A percentile compares a stretch with the other conserved stretches of the same genome.
Conservation (phyloP, 805 yeast genomes). For the Sugiyamaella lignohabitans region DNA sequence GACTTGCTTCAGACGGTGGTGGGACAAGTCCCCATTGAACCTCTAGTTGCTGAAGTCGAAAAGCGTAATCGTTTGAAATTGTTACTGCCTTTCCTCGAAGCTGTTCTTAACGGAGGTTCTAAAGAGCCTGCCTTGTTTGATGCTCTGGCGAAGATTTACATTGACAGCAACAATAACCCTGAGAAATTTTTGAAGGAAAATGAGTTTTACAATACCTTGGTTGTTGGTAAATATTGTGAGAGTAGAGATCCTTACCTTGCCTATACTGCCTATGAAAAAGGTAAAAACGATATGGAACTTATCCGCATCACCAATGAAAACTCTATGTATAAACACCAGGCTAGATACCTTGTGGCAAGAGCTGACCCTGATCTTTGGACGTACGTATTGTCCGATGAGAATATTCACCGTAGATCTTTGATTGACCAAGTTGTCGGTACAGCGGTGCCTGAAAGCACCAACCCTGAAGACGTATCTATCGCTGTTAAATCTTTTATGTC, state of each 20-base stretch:
- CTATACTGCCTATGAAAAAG: constrained; percentile 94
- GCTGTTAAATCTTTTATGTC: constrained; percentile 96
- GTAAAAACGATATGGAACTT: constrained; percentile 83
- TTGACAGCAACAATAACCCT: constrained; percentile 95
- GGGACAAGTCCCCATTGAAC: constrained; percentile 90
- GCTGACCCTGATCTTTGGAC: constrained; percentile 84
- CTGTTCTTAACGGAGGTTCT: constrained; percentile 72
- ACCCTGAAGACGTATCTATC: constrained; percentile 88
- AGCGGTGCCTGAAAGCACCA: constrained; percentile 89
- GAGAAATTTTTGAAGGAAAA: constrained; percentile 94
- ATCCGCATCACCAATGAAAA: constrained; percentile 92
- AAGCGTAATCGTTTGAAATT: constrained; percentile 91
- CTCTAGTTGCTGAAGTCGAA: constrained; percentile 89
- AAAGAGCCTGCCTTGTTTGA: constrained; percentile 89
- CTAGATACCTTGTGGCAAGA: constrained; percentile 85
- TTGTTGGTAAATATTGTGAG: constrained; percentile 97
- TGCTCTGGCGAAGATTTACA: constrained; percentile 94
- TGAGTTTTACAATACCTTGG: constrained; percentile 80
- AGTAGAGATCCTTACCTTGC: constrained; percentile 98
- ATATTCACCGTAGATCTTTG: constrained; percentile 81
- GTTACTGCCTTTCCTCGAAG: constrained; percentile 86
- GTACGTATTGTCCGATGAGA: constrained; percentile 65
- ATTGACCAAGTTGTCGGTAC: constrained; percentile 93
- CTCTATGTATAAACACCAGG: constrained; percentile 97
- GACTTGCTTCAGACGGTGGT: constrained; percentile 73